These are phyloP conservation scores for Tillandsia leiboldiana DNA, from an alignment of 176 grass and related monocot genomes.

Conservation along the genomic window DNA sequence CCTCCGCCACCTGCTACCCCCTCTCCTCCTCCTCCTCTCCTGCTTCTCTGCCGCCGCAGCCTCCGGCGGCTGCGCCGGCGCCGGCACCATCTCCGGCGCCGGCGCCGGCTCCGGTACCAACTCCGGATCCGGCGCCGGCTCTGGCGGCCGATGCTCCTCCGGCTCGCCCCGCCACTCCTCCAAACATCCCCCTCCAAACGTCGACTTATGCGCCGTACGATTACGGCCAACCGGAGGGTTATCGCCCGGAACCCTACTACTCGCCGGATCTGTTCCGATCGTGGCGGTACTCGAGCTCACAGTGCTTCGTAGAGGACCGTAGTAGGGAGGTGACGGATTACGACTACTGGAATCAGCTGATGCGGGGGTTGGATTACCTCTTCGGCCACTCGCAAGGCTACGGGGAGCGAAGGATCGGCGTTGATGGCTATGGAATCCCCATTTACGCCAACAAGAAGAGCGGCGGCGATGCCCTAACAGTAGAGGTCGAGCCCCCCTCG, in stretches of 20 bases:
- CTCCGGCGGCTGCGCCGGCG: background rate
- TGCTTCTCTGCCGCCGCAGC: background rate
- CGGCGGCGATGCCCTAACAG: slow-evolving; percentile 25
- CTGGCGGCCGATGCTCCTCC: background rate
- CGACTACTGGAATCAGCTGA: slow-evolving; percentile 55
- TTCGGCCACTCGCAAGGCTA: slow-evolving; percentile 83
- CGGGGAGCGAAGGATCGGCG: slow-evolving; percentile 54
- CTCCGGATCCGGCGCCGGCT: slow-evolving; percentile 18
- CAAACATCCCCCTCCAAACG: too few species aligned
- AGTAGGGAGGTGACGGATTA: slow-evolving; percentile 17
- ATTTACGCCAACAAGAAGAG: slow-evolving; percentile 76
- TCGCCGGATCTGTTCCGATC: slow-evolving; percentile 35
- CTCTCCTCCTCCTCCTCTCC: slow-evolving; percentile 6
- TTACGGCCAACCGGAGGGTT: slow-evolving; percentile 26
- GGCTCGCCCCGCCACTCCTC: too few species aligned
- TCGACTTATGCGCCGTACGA: slow-evolving; percentile 26
- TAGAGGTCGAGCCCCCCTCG: slow-evolving; percentile 45
- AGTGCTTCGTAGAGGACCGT: background rate
- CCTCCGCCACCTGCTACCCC: slow-evolving; percentile 33
- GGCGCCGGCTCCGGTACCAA: slow-evolving; percentile 2
- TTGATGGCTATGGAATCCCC: slow-evolving; percentile 44
- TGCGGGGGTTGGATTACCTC: slow-evolving; percentile 70
- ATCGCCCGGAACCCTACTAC: slow-evolving; percentile 28
- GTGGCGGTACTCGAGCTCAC: slow-evolving; percentile 10
- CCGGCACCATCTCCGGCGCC: background rate